Base-by-base conservation (phyloP, 148 eudicot species). In the Amaranthus cruentus region DNA sequence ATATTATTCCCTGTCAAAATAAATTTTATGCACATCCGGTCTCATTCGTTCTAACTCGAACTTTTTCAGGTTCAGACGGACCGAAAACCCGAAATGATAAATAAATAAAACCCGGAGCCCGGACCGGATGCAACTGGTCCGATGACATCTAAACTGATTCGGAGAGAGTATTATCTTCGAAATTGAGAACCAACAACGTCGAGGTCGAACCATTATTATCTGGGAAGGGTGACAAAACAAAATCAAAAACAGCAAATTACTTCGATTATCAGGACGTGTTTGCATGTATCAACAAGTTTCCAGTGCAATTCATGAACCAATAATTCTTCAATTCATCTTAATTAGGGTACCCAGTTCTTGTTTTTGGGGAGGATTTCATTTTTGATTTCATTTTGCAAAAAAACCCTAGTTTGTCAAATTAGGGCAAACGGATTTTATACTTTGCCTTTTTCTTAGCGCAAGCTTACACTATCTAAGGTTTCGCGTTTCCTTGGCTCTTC, bases 141-240 rank as follows among this genome's bases (percentile, higher is more conserved):
- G 38, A 28, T 28, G 0, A 0, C 0, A 28, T 28, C 38, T 28
- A 0, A 28, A 28, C 38, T 1, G 38, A 1, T 28, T 28, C 38
- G 0, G 38, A 28, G n/a, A n/a, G n/a, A n/a, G 4, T 14, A 58
- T 67, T 67, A 28, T 75, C 56, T 75, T 42, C 7, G 67, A 68
- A 75, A 75, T 73, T 58, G 68, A 68, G 73, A 75, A 75, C 73
- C 64, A 75, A 75, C 71, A 58, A 67, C 72, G 72, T 75, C 78
- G 72, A 51, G 66, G 72, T 67, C 66, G 57, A 67, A 75, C 15
- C 46, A 4, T 43, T 42, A 4, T 69, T 54, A 54, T 69, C 55
- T 54, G 9, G n/a, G 7, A 58, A 69, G 48, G 57, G n/a, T 15
- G 46, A 47, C 50, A 62, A 51, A 21, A 50, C 8, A 73, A 78